Evolutionary conservation across 768 basidiomycete species (phyloP), one percentile per base, ranked within the genome.

Genomic region (Glaciozyma antarctica): DNA sequence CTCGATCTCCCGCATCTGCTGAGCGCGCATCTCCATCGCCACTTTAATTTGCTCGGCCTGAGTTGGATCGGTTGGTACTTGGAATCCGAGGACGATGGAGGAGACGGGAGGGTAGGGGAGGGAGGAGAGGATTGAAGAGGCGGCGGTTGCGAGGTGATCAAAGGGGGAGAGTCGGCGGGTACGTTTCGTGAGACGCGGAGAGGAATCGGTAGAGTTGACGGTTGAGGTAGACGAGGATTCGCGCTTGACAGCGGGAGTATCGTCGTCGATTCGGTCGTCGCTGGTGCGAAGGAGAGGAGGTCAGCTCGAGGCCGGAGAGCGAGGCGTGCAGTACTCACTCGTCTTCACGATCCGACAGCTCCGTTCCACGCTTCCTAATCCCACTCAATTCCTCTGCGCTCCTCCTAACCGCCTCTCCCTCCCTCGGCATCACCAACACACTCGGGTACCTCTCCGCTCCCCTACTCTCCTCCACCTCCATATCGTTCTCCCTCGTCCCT

Each of bases 1-100:
- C 21, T 56, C 55, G n/a, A 56, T 56, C 34, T 56, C 55, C 5
- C 55, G 55, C 30, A 56, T 30, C 55, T 56, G 55, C n/a, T 56
- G 55, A 22, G 34, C 32, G 3, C 38, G 32, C 34, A 56, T 30
- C 21, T 24, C 38, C 30, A 56, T 30, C 22, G 55, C 38, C 17
- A 13, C 5, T n/a, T 19, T 22, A 2, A 56, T 17, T 22, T 56
- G 55, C 55, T 30, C 30, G 21, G 55, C 55, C 22, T 56, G 30
- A 5, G 22, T 32, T 0, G 55, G 34, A 34, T 56, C 55, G 30
- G 55, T 34, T 5, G 22, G 49, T 7, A 12, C 13, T 26, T 24
- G 22, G 55, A 56, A 32, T 4, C 22, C 22, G 22, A 56, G 34
- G 22, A 34, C 55, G 38, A 56, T 56, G 38, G 55, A 38, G 2